Conservation (phyloP, 2,329 filamentous ascomycete genomes). For the Corinectria fuckeliana region DNA sequence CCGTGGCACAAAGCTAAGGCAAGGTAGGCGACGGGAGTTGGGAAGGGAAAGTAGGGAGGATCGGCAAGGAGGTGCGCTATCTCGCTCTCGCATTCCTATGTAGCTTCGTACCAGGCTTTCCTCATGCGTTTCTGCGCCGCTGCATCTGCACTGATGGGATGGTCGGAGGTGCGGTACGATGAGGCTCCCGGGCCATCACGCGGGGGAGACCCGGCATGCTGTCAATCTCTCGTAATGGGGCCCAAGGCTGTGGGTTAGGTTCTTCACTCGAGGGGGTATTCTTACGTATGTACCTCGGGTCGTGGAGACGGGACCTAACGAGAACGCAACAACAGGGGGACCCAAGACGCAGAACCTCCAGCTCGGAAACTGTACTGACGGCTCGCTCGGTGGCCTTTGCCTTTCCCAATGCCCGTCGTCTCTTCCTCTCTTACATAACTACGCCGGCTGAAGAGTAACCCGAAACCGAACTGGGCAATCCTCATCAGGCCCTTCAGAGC, state of each 20-base stretch:
- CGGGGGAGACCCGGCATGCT: slow-evolving; percentile 4
- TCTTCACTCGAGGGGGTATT: background rate
- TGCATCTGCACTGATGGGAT: background rate
- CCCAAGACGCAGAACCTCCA: background rate
- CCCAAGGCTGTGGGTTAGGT: slow-evolving; percentile 5
- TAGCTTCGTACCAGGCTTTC: background rate
- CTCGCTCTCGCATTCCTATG: slow-evolving; percentile 3
- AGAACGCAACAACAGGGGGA: too few species aligned
- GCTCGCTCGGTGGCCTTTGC: background rate
- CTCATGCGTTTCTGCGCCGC: background rate
- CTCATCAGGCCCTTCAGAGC: background rate
- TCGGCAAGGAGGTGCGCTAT: slow-evolving; percentile 7
- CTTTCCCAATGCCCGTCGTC: background rate
- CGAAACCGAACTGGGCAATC: background rate
- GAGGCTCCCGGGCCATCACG: slow-evolving; percentile 6
- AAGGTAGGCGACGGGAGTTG: background rate
- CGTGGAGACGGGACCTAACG: background rate
- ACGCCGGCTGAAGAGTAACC: background rate
- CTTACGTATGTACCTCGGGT: slow-evolving; percentile 3
- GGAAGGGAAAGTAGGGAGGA: background rate
- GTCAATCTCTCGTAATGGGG: slow-evolving; percentile 16
- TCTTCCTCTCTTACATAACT: background rate
- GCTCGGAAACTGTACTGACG: slow-evolving; percentile 1
- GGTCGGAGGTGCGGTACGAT: background rate
- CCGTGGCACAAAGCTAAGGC: background rate